Evolutionary conservation across 805 yeast species (phyloP).

Genomic region (Ascoidea rubescens): DNA sequence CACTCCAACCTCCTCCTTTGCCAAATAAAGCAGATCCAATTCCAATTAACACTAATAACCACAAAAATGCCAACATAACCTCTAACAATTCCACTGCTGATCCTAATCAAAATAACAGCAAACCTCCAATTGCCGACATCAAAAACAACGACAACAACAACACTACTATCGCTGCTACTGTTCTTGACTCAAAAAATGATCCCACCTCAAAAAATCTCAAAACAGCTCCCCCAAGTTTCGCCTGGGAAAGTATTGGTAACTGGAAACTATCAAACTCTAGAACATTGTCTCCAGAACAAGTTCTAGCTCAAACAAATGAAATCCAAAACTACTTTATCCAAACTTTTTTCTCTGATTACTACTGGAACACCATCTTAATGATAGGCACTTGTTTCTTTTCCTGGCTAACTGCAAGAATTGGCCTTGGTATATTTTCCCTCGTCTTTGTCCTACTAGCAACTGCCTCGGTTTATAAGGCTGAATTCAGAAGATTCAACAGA

Average conservation of each 20-base stretch:
- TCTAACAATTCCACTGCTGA: too few species aligned
- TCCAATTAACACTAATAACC: too few species aligned
- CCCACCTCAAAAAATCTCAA: neutral
- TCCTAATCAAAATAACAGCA: too few species aligned
- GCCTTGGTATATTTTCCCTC: constrained; percentile 53
- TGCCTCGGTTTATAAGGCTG: constrained; percentile 55
- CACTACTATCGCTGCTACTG: neutral
- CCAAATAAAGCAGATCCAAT: too few species aligned
- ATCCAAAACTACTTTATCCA: constrained; percentile 52
- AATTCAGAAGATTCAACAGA: constrained; percentile 62
- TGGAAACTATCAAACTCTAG: constrained; percentile 3
- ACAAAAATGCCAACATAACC: too few species aligned
- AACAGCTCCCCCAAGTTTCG: constrained; percentile 11
- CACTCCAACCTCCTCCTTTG: too few species aligned
- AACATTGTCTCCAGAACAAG: constrained; percentile 2
- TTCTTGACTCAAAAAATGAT: neutral
- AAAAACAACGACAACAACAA: neutral
- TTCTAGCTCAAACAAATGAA: constrained; percentile 18
- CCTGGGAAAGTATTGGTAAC: constrained; percentile 22
- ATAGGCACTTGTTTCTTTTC: constrained; percentile 62
- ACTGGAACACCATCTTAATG: constrained; percentile 50
- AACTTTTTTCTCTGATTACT: constrained; percentile 58
- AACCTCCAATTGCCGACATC: neutral
- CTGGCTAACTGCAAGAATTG: constrained; percentile 49
- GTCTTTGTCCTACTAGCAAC: constrained; percentile 44